Conservation (phyloP, 331 rosid species). For the Quercus phellos region DNA sequence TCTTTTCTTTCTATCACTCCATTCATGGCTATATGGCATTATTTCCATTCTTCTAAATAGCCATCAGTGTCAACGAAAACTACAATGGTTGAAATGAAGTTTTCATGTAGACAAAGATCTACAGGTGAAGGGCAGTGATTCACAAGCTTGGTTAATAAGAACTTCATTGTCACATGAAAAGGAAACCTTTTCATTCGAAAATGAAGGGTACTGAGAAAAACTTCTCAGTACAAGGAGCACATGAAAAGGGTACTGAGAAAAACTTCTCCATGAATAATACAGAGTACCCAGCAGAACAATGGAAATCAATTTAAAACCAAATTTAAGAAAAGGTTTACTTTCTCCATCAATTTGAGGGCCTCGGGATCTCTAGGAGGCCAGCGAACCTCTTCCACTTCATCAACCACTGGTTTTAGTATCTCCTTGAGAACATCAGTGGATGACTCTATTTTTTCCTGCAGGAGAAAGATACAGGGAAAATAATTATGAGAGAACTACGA, state of each 20-base stretch:
- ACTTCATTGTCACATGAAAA: background rate
- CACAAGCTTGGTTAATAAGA: background rate
- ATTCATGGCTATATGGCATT: background rate
- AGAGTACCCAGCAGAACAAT: background rate
- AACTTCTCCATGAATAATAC: background rate
- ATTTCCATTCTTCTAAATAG: background rate
- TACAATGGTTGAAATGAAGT: background rate
- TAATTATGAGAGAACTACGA: background rate
- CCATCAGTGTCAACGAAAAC: background rate
- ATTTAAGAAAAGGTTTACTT: constrained; percentile 35
- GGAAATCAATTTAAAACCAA: background rate
- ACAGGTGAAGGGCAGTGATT: background rate
- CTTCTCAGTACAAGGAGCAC: background rate
- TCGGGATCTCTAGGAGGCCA: constrained; percentile 92
- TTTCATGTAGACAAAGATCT: background rate
- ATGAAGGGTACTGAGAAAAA: background rate
- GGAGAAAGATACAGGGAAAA: constrained; percentile 4
- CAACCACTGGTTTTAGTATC: constrained; percentile 70
- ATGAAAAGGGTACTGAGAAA: background rate
- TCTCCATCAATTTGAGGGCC: constrained; percentile 65
- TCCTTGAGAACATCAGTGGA: constrained; percentile 81
- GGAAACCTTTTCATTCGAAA: too few relatives aligned
- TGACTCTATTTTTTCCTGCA: constrained; percentile 89
- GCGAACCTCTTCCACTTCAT: constrained; percentile 65
- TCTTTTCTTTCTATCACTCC: background rate